Conservation (phyloP, 805 yeast species). For the Nakazawaea pomicola region DNA sequence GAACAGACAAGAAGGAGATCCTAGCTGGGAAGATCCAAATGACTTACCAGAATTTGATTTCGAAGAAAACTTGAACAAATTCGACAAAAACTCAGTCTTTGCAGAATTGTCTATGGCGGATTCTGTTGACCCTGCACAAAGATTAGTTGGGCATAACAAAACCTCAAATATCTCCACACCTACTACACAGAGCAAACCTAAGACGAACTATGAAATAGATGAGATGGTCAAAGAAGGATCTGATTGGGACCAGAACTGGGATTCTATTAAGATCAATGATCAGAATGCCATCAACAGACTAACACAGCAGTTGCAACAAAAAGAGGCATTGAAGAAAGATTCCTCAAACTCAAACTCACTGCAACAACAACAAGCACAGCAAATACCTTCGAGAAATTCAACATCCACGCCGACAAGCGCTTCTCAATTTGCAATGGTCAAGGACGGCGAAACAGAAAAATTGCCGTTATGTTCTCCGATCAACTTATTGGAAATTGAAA, state of each 20-base stretch:
- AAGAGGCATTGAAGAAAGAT: not conserved
- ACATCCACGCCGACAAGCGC: constrained; percentile 11
- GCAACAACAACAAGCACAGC: constrained; percentile 15
- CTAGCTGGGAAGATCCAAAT: constrained; percentile 46
- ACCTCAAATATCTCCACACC: constrained; percentile 18
- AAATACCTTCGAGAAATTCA: constrained; percentile 7
- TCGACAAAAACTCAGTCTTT: constrained; percentile 76
- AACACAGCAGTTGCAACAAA: constrained; percentile 5
- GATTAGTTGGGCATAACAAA: constrained; percentile 76
- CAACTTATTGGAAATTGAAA: constrained; percentile 73
- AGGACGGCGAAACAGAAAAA: constrained; percentile 18
- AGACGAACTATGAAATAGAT: constrained; percentile 55
- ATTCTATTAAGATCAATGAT: constrained; percentile 23
- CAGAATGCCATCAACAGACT: constrained; percentile 12
- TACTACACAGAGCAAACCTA: constrained; percentile 14
- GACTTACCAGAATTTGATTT: constrained; percentile 70
- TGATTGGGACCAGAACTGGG: constrained; percentile 52
- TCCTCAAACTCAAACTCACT: constrained; percentile 9
- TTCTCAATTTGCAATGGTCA: constrained; percentile 1
- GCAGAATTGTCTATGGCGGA: constrained; percentile 69
- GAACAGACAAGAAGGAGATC: constrained; percentile 27
- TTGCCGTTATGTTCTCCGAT: constrained; percentile 70
- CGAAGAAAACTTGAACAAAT: constrained; percentile 71
- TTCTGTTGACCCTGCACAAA: constrained; percentile 47
- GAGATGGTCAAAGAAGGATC: constrained; percentile 63